phyloP scores from a whole-genome alignment of 2,329 filamentous ascomycete genomes.

The Diplodia scrobiculata region DNA sequence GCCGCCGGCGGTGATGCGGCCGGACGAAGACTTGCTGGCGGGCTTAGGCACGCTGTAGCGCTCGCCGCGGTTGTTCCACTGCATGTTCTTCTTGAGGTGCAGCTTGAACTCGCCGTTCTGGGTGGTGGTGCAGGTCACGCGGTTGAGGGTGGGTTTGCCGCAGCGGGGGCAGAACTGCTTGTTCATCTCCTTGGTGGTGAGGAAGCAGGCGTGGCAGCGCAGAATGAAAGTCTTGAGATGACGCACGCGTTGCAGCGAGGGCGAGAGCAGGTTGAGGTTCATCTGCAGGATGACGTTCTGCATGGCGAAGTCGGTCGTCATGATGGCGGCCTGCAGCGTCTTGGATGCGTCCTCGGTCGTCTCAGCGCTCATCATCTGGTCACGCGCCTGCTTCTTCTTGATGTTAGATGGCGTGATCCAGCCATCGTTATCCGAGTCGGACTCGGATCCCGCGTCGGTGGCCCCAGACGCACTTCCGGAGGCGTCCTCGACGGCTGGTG shows the following conservation, averaged over 20 bases:
- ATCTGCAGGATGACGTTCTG: slow-evolving; percentile 95
- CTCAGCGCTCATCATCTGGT: slow-evolving; percentile 52
- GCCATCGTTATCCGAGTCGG: slow-evolving; percentile 64
- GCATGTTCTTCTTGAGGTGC: slow-evolving; percentile 90
- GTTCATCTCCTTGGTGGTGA: slow-evolving; percentile 76
- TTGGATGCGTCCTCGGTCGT: slow-evolving; percentile 54
- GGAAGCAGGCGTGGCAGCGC: slow-evolving; percentile 80
- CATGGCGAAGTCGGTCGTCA: slow-evolving; percentile 96
- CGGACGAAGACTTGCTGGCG: slow-evolving; percentile 75
- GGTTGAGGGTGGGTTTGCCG: slow-evolving; percentile 81
- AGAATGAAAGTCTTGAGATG: slow-evolving; percentile 86
- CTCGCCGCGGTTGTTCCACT: slow-evolving; percentile 93
- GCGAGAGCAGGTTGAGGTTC: slow-evolving; percentile 85
- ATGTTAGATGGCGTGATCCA: slow-evolving; percentile 97
- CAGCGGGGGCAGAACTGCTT: slow-evolving; percentile 93
- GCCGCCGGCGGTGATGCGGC: slow-evolving; percentile 65
- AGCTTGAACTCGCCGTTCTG: slow-evolving; percentile 77
- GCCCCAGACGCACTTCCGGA: slow-evolving; percentile 16
- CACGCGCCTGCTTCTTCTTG: slow-evolving; percentile 75
- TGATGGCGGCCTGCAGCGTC: slow-evolving; percentile 81
- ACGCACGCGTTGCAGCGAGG: slow-evolving; percentile 75
- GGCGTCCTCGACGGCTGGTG: neutral
- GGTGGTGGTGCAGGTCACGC: slow-evolving; percentile 83
- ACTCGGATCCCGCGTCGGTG: slow-evolving; percentile 23
- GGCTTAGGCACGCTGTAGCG: slow-evolving; percentile 92